Evolutionary conservation across 192 early-diverging fungal species (phyloP).

Genomic region (Coemansia sp.): DNA sequence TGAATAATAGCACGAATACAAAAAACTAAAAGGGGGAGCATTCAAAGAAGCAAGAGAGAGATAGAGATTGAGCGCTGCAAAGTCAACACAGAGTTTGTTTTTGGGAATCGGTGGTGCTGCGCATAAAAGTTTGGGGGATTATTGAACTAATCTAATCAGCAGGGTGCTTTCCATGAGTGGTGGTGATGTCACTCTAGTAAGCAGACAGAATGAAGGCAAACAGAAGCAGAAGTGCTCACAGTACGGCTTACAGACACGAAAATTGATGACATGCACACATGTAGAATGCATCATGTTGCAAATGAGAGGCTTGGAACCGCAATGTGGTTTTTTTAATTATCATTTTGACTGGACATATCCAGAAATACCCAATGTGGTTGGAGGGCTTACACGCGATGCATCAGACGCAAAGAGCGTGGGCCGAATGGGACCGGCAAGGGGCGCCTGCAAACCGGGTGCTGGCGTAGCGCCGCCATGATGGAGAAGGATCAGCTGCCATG

Average conservation of each 20-base stretch:
- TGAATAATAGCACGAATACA: neutral
- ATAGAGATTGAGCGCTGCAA: neutral
- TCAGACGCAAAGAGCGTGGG: neutral
- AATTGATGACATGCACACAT: slow-evolving; percentile 1
- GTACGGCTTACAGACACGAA: neutral
- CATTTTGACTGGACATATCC: neutral
- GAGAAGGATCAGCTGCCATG: slow-evolving; percentile 10
- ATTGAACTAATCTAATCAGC: too few relatives aligned
- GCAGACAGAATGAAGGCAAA: neutral
- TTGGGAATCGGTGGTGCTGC: neutral
- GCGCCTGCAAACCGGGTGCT: neutral
- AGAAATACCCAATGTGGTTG: neutral
- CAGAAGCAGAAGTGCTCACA: neutral
- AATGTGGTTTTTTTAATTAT: neutral
- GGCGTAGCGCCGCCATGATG: too few relatives aligned
- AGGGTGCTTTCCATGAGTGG: neutral
- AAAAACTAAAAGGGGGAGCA: neutral
- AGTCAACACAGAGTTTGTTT: neutral
- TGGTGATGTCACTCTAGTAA: neutral
- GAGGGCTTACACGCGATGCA: neutral
- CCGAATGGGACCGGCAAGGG: neutral
- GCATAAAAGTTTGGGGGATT: slow-evolving; percentile 4
- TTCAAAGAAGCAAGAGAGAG: slow-evolving; percentile 1
- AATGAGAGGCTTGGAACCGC: slow-evolving; percentile 9
- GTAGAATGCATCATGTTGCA: slow-evolving; percentile 7